Evolutionary conservation across 495 filamentous ascomycete species (phyloP).

Genomic region (Penicillium paradoxum): DNA sequence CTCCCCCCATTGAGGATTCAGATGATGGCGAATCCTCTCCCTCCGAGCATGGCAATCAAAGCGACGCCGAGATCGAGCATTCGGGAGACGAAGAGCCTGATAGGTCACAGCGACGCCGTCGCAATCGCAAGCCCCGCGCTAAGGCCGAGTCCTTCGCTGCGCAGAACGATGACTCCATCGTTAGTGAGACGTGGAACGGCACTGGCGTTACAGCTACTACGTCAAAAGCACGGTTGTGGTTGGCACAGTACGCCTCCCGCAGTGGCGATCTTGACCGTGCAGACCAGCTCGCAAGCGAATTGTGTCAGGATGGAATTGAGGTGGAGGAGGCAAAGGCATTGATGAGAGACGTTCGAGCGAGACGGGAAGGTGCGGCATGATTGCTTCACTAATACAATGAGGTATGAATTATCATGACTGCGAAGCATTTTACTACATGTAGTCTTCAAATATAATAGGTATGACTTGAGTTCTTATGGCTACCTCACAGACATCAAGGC

Average conservation of each 20-base stretch:
- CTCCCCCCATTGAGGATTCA: constrained; percentile 32
- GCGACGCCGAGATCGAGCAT: constrained; percentile 35
- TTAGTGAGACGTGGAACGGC: constrained; percentile 46
- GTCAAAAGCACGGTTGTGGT: constrained; percentile 89
- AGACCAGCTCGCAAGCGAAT: constrained; percentile 76
- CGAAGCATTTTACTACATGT: constrained; percentile 12
- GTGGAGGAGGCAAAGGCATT: constrained; percentile 97
- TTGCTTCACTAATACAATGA: constrained; percentile 7
- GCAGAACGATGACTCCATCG: constrained; percentile 46
- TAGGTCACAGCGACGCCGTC: constrained; percentile 8
- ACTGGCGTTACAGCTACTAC: constrained; percentile 83
- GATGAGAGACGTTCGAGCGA: constrained; percentile 79
- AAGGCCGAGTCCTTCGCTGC: constrained; percentile 33
- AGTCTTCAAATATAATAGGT: neutral
- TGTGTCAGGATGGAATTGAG: constrained; percentile 95
- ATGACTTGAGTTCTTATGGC: neutral
- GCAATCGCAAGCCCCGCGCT: constrained; percentile 20
- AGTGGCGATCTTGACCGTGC: constrained; percentile 68
- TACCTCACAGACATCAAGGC: neutral
- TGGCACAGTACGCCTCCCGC: constrained; percentile 75
- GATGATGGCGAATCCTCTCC: constrained; percentile 30
- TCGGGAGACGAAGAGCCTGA: constrained; percentile 37
- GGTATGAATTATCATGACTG: constrained; percentile 15
- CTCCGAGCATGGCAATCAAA: constrained; percentile 17
- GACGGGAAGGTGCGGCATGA: constrained; percentile 54